These are phyloP conservation scores for Danielia reshetovae DNA, from an alignment of 805 yeast genomes.

Conservation along the genomic window DNA sequence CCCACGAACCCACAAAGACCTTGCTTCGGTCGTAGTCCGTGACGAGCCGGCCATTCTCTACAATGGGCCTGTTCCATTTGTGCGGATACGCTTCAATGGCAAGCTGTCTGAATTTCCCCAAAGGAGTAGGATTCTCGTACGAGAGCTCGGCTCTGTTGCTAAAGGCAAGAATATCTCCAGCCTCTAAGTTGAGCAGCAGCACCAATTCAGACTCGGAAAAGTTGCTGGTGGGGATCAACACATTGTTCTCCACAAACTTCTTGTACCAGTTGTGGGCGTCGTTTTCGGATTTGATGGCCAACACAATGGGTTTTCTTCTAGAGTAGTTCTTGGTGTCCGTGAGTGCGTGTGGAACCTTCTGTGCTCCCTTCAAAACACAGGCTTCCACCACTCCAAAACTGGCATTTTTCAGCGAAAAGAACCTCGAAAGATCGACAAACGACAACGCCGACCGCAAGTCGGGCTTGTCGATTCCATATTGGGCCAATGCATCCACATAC, in stretches of 20 bases:
- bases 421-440: constrained; percentile 46
- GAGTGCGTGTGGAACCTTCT: constrained; percentile 35
- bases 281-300: constrained; percentile 44
- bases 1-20: constrained; percentile 71
- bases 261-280: constrained; percentile 44
- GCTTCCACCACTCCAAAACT: constrained; percentile 73
- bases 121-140: constrained; percentile 93
- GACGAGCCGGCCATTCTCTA: constrained; percentile 11
- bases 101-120: constrained; percentile 80
- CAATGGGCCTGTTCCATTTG: constrained; percentile 43
- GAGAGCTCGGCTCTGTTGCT: constrained; percentile 67
- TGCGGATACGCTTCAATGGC: constrained; percentile 54
- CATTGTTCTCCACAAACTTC: constrained; percentile 28
- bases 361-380: constrained; percentile 54
- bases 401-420: constrained; percentile 26
- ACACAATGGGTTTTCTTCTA: constrained; percentile 54
- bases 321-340: constrained; percentile 44
- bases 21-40: constrained; percentile 21
- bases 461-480: constrained; percentile 92
- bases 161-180: constrained; percentile 75
- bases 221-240: constrained; percentile 12
- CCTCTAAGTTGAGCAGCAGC: constrained; percentile 36
- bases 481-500: constrained; percentile 65
- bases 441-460: constrained; percentile 66
- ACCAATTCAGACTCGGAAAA: constrained; percentile 18